Conservation (phyloP, 2,329 filamentous ascomycete species). For the Plenodomus lindquistii region DNA sequence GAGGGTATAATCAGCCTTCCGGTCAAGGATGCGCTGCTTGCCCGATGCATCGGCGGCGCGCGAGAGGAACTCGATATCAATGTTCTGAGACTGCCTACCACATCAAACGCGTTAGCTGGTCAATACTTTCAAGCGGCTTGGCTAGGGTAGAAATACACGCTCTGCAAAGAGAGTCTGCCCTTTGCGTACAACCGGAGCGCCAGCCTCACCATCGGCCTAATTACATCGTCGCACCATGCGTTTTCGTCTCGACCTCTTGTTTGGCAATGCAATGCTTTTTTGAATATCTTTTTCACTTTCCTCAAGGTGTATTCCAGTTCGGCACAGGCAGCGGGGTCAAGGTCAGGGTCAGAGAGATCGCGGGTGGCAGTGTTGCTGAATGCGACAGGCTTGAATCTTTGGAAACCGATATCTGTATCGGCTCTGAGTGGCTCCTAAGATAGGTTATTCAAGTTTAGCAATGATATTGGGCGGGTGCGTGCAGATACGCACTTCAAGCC, state of each 20-base stretch:
- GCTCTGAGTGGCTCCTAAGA: neutral
- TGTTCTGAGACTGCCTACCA: slow-evolving; percentile 2
- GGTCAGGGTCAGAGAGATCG: slow-evolving; percentile 2
- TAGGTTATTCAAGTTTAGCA: neutral
- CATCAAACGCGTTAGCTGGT: slow-evolving; percentile 3
- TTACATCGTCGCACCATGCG: slow-evolving; percentile 10
- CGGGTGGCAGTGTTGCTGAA: slow-evolving; percentile 5
- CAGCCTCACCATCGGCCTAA: slow-evolving; percentile 10
- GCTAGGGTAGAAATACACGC: slow-evolving; percentile 6
- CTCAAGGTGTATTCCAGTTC: slow-evolving; percentile 9
- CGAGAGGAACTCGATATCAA: slow-evolving; percentile 3
- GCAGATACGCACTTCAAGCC: slow-evolving; percentile 8
- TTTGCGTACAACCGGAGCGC: slow-evolving; percentile 8
- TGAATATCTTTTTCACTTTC: slow-evolving; percentile 9
- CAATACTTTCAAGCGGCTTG: neutral
- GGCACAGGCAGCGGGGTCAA: neutral
- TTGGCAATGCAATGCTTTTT: slow-evolving; percentile 3
- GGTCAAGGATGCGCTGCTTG: slow-evolving; percentile 2
- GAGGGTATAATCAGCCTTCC: slow-evolving; percentile 7
- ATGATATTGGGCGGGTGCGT: neutral
- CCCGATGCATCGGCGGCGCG: neutral
- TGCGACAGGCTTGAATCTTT: slow-evolving; percentile 6
- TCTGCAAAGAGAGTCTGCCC: slow-evolving; percentile 9
- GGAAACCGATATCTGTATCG: slow-evolving; percentile 3
- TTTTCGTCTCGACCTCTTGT: slow-evolving; percentile 12